Evolutionary conservation across 805 yeast genomes (phyloP), one percentile per base, ranked within the genome.

Genomic region (Candida ortonii): DNA sequence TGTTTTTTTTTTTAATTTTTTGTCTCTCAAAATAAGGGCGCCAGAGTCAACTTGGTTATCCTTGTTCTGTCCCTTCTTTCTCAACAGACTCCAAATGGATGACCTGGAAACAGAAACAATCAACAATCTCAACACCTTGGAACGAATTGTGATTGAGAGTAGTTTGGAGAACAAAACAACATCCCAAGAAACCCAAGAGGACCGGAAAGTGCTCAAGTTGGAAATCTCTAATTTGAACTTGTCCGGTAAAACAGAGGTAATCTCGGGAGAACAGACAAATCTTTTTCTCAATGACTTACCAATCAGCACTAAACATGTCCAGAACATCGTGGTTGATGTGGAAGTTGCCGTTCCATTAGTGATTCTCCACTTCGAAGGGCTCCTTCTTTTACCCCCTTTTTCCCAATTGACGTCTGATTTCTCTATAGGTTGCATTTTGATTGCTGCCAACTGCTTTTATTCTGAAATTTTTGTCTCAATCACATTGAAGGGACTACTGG

Each of bases 1-100:
- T 61, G 65, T 53, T 25, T 25, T 16, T 19, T 34, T 41, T 38
- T 33, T 34, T 41, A 20, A 30, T 16, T 25, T 26, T 34, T 30
- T 25, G 27, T 30, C 21, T 29, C 7, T 9, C 8, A 20, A 20
- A 20, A 20, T 20, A 20, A n/a, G n/a, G n/a, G n/a, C n/a, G n/a
- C n/a, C n/a, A n/a, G n/a, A n/a, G n/a, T n/a, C n/a, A n/a, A n/a
- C n/a, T 5, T 12, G 15, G 11, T 19, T 21, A 8, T 11, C 8
- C 18, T 30, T 16, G 6, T 24, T 13, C 24, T 27, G 22, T 31
- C 23, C 22, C 21, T 10, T 7, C 22, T 15, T 21, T 14, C 11
- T 18, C 10, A 22, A 13, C 34, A 11, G 11, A 8, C 22, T 11
- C 22, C 22, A 20, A 16, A 31, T 23, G 28, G 28, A 30, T 10